Base-by-base conservation (phyloP, 1,139 yeast genomes). In the Hanseniaspora uvarum region DNA sequence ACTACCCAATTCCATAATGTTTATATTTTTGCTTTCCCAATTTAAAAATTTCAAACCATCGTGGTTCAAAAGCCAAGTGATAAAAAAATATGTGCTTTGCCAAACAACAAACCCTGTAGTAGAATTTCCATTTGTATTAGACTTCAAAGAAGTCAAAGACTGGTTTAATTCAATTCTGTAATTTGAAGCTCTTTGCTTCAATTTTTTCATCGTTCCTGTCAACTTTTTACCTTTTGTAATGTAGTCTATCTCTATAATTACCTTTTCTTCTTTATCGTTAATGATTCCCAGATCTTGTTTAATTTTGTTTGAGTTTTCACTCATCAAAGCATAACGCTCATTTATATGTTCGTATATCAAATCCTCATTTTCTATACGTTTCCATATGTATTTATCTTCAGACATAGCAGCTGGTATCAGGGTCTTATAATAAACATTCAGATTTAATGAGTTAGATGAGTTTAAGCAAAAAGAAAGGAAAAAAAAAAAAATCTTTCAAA, bases 51-150 rank as follows among this genome's bases (percentile, higher is more conserved):
- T 12, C 6, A 65, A 58, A 5, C 58, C 49, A 11, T 49, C 49
- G 33, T 59, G 57, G 56, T 63, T 65, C 24, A 66, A 58, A 14
- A 66, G 53, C 69, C 69, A 66, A 37, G 58, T 58, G 19, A 62
- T 31, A 47, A 66, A 65, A 51, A 63, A 63, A 3, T 65, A 65
- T 1, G 68, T 61, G 2, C 66, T 63, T 5, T 65, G 62, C 70
- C 70, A 66, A 12, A 66, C 56, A 5, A 66, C 69, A 53, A 61
- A 66, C 4, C 70, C 70, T 2, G 70, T 66, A 2, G 70, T 66
- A 11, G 70, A 66, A 50, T 66, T 66, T 23, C 59, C 59, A 50
- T 66, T 66, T 12, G 50, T 56, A 3, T 60, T 59, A 1, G 70
- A 66, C 44, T 58, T 58, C 14, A 66, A 55, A 24, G 64, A 59